Conservation (phyloP, 768 basidiomycete genomes). For the Boletus edulis region DNA sequence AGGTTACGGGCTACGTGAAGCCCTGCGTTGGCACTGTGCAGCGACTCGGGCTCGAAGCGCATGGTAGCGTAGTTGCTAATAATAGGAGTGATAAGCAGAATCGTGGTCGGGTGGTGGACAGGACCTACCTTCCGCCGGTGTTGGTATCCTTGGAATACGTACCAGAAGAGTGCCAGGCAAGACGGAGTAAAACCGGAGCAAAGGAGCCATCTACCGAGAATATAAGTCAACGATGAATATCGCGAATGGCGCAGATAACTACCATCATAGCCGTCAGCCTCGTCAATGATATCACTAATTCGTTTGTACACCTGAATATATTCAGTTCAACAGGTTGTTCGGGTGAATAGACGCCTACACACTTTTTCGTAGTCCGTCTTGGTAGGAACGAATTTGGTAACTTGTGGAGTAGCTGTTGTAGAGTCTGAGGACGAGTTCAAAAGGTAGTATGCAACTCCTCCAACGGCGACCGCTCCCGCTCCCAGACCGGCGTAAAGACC, state of each 20-base stretch:
- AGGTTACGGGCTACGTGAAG: constrained; percentile 74
- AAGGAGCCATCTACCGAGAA: constrained; percentile 72
- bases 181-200: constrained; percentile 82
- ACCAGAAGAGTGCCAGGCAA: constrained; percentile 94
- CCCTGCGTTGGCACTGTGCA: constrained; percentile 83
- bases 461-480: constrained; percentile 58
- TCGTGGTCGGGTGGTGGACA: background rate
- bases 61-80: constrained; percentile 96
- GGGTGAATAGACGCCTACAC: background rate
- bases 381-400: constrained; percentile 67
- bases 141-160: constrained; percentile 82
- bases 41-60: constrained; percentile 90
- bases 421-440: constrained; percentile 46
- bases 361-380: constrained; percentile 92
- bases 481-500: constrained; percentile 61
- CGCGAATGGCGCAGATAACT: constrained; percentile 11
- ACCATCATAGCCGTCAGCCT: constrained; percentile 81
- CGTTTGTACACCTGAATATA: constrained; percentile 78
- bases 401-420: constrained; percentile 54
- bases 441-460: constrained; percentile 64
- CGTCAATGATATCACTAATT: constrained; percentile 75
- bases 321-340: background rate
- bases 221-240: background rate
- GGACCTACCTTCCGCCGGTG: constrained; percentile 73
- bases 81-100: constrained; percentile 4